Evolutionary conservation across 2,329 filamentous ascomycete genomes (phyloP), one percentile per base, ranked within the genome.

Genomic region (Aureobasidium musti): DNA sequence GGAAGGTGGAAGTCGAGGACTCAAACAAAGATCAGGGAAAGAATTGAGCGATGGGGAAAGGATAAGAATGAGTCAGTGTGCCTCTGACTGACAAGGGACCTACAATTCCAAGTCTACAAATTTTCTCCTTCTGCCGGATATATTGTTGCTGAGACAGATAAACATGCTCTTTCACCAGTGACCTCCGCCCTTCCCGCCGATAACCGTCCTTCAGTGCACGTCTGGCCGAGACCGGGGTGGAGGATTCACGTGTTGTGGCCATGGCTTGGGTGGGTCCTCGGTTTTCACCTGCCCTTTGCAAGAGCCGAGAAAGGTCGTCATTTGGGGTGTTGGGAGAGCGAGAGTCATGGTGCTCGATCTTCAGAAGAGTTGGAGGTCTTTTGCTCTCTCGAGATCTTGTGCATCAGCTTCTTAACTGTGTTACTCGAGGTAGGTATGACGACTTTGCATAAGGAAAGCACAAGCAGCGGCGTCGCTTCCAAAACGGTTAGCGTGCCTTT

Each of bases 151-250:
- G 19, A 49, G 57, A 49, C 57, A 47, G 57, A 49, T 50, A 47
- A 61, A 61, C 57, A 61, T 61, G 57, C 57, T 61, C 57, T 59
- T 59, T 45, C 19, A 13, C 14, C 14, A n/a, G 19, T 28, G 49
- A 52, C 11, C 26, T 30, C 37, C 54, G 54, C 54, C 14, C 39
- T 59, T 59, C 57, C 57, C 57, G 43, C 57, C 57, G 57, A 37
- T 61, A 61, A 61, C 11, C 57, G 57, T 61, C 59, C 33, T 28
- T 3, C 21, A 45, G 37, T 14, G 21, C 21, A 28, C 35, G 21
- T 45, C 28, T 61, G 37, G 59, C 59, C 59, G 59, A 63, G 33
- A 45, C 41, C 45, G 59, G 57, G 59, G 59, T 63, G 30, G 43
- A 50, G 14, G 59, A n/a, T 28, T 61, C 45, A 52, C 23, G 59